Conservation (phyloP, 176 grass and related monocot genomes). For the Calamus simplicifolius region DNA sequence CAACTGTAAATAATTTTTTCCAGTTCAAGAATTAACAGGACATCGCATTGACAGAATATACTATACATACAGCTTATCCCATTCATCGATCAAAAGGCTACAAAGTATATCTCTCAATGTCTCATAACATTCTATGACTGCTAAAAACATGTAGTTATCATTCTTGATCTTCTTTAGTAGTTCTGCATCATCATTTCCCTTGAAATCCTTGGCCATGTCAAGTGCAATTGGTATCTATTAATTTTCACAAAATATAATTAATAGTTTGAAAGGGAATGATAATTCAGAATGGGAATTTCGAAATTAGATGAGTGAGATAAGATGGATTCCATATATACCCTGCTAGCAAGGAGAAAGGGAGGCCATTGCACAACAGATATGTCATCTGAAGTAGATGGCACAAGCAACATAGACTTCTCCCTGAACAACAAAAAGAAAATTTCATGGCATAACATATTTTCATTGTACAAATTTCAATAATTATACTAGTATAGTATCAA, state of each 20-base stretch:
- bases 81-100: constrained; percentile 32
- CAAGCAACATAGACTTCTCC: constrained; percentile 65
- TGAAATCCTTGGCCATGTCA: constrained; percentile 81
- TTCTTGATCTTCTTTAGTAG: constrained; percentile 48
- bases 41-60: neutral
- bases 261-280: neutral
- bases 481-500: constrained; percentile 26
- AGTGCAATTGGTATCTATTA: constrained; percentile 85
- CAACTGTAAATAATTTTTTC: too few relatives aligned
- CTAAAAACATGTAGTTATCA: constrained; percentile 62
- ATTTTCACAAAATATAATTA: neutral
- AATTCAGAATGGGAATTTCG: too few relatives aligned
- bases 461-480: too few relatives aligned
- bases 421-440: constrained; percentile 31
- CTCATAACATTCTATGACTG: constrained; percentile 73
- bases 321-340: constrained; percentile 26
- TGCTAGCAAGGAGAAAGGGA: constrained; percentile 96
- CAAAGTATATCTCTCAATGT: constrained; percentile 46
- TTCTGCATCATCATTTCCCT: constrained; percentile 65
- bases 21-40: neutral
- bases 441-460: constrained; percentile 6
- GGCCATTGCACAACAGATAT: constrained; percentile 75
- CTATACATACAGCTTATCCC: constrained; percentile 49
- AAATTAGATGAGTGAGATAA: too few relatives aligned
- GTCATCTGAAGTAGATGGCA: constrained; percentile 50